These are phyloP conservation scores for Penicillium salamii DNA, from an alignment of 495 filamentous ascomycete species.

Conservation along the genomic window DNA sequence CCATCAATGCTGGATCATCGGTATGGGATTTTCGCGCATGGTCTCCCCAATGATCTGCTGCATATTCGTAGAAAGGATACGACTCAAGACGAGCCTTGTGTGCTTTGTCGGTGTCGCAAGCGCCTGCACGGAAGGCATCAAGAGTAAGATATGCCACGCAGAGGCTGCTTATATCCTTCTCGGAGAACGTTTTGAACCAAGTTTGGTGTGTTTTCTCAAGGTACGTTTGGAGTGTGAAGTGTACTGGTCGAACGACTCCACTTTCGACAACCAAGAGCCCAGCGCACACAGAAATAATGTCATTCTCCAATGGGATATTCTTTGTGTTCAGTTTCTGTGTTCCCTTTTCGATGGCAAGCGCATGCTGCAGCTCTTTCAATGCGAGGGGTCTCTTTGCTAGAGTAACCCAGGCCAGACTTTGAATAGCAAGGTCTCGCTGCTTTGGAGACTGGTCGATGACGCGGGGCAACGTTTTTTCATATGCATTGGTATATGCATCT, in stretches of 20 bases:
- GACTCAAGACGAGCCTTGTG: not conserved
- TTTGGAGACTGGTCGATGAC: slow-evolving; percentile 36
- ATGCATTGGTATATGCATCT: slow-evolving; percentile 26
- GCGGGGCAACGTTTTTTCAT: slow-evolving; percentile 41
- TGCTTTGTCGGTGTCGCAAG: not conserved
- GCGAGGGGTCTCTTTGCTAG: slow-evolving; percentile 37
- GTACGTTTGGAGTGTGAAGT: slow-evolving; percentile 53
- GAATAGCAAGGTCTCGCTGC: slow-evolving; percentile 28
- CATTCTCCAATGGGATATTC: slow-evolving; percentile 32
- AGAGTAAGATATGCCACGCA: not conserved
- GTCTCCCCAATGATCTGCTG: not conserved
- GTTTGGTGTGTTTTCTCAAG: not conserved
- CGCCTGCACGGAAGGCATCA: not conserved
- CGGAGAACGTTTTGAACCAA: not conserved
- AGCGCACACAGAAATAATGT: slow-evolving; percentile 47
- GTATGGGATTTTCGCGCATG: not conserved
- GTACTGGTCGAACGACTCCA: slow-evolving; percentile 48
- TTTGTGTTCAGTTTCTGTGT: slow-evolving; percentile 33
- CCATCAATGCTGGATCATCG: not conserved
- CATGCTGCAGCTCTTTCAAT: slow-evolving; percentile 43
- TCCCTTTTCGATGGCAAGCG: slow-evolving; percentile 37
- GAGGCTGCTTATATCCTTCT: not conserved
- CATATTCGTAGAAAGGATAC: not conserved
- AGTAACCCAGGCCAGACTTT: slow-evolving; percentile 45
- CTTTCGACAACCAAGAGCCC: slow-evolving; percentile 50